Conservation (phyloP, 2,329 filamentous ascomycete genomes). For the Incumbomyces lentus region DNA sequence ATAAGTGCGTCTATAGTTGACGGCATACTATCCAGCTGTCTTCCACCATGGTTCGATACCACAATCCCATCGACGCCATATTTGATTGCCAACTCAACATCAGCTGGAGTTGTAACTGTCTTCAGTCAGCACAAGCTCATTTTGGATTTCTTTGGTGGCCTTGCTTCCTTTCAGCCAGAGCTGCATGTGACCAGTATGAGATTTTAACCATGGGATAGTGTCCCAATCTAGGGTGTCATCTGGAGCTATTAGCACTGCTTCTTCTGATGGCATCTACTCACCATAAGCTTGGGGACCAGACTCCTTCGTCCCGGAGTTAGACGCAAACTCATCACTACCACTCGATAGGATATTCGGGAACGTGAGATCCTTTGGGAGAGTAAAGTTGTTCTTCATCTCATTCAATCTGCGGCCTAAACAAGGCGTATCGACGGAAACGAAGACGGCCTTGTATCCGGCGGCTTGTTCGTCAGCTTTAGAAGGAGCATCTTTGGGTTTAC, state of each 20-base stretch:
- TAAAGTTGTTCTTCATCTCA: constrained; percentile 44
- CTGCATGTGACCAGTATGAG: constrained; percentile 22
- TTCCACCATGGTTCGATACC: constrained; percentile 18
- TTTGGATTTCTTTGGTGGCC: constrained; percentile 17
- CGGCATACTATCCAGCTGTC: constrained; percentile 17
- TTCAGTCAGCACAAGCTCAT: constrained; percentile 8
- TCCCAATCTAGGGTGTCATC: constrained; percentile 42
- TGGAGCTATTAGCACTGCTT: constrained; percentile 8
- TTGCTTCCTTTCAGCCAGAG: constrained; percentile 21
- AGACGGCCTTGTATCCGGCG: constrained; percentile 44
- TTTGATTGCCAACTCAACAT: constrained; percentile 16
- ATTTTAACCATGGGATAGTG: constrained; percentile 40
- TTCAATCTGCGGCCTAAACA: constrained; percentile 44
- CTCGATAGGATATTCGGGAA: constrained; percentile 22
- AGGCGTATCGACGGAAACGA: constrained; percentile 47
- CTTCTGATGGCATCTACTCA: background rate
- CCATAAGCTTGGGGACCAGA: constrained; percentile 17
- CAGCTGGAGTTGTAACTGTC: constrained; percentile 14
- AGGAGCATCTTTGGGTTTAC: constrained; percentile 8
- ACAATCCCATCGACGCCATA: constrained; percentile 16
- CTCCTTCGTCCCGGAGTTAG: constrained; percentile 11
- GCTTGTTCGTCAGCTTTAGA: constrained; percentile 17
- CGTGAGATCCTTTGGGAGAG: constrained; percentile 14
- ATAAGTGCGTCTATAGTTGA: constrained; percentile 16
- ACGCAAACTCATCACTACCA: constrained; percentile 12